These are phyloP conservation scores for Mycosphaerelloides madeirae DNA, from an alignment of 2,329 filamentous ascomycete genomes.

Conservation along the genomic window DNA sequence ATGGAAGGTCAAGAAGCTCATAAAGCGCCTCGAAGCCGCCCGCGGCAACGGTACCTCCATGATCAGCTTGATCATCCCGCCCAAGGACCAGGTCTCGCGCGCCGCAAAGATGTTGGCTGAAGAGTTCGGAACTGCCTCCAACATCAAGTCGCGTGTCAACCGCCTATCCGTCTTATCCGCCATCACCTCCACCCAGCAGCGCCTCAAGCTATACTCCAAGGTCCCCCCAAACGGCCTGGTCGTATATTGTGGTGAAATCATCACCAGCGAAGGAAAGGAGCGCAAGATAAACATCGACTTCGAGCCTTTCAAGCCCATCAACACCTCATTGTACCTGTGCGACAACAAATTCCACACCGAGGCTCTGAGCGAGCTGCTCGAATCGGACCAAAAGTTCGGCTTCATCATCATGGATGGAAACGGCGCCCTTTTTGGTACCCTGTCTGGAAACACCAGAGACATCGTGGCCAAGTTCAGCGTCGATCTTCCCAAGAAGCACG, in stretches of 20 bases:
- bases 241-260: conserved; percentile 99
- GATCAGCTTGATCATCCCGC: conserved; percentile 98
- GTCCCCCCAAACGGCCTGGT: conserved; percentile 96
- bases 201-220: conserved; percentile 98
- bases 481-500: conserved; percentile 99
- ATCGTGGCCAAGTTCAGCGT: conserved; percentile 97
- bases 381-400: conserved; percentile 98
- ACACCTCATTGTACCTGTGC: conserved; percentile 97
- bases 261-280: conserved; percentile 97
- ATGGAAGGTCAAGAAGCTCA: conserved; percentile 99
- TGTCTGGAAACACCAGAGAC: conserved; percentile 95
- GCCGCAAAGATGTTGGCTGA: conserved; percentile 99
- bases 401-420: conserved; percentile 99
- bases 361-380: conserved; percentile 89
- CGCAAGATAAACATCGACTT: conserved; percentile 99
- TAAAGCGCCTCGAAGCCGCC: conserved; percentile 95
- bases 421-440: conserved; percentile 90
- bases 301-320: conserved; percentile 99
- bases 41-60: conserved; percentile 98
- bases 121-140: conserved; percentile 82
- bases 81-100: conserved; percentile 95
- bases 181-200: conserved; percentile 98
- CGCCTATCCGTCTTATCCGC: conserved; percentile 95
- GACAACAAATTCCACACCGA: conserved; percentile 99
- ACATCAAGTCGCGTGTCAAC: conserved; percentile 99